Evolutionary conservation across 2,329 filamentous ascomycete species (phyloP).

Genomic region (Aspergillus uvarum): DNA sequence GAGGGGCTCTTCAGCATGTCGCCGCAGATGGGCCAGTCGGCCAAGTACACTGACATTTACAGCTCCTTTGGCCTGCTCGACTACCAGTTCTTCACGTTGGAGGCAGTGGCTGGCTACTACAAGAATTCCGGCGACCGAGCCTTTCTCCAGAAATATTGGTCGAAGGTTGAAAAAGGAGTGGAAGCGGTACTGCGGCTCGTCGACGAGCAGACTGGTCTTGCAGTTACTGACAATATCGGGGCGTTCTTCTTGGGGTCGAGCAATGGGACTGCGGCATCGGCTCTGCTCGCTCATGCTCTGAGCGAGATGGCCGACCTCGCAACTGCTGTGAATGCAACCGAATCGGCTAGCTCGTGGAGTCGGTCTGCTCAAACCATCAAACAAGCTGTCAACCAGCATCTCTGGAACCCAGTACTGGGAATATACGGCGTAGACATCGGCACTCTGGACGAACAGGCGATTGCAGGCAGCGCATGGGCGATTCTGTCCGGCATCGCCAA

Average conservation of each 20-base stretch:
- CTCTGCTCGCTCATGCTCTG: conserved; percentile 15
- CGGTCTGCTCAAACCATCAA: background rate
- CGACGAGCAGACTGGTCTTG: conserved; percentile 7
- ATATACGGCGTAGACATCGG: conserved; percentile 8
- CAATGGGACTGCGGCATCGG: conserved; percentile 16
- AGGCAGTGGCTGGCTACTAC: conserved; percentile 28
- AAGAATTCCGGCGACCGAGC: conserved; percentile 32
- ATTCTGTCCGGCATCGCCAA: conserved; percentile 28
- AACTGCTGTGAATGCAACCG: conserved; percentile 4
- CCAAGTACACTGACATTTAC: conserved; percentile 10
- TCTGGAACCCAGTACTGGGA: conserved; percentile 14
- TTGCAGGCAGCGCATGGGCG: conserved; percentile 8
- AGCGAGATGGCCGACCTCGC: conserved; percentile 12
- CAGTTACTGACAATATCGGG: conserved; percentile 14
- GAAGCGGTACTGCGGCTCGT: background rate
- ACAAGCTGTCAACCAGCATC: conserved; percentile 12
- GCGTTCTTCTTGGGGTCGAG: conserved; percentile 15
- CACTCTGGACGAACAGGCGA: conserved; percentile 4
- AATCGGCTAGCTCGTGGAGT: conserved; percentile 3
- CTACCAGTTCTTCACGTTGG: conserved; percentile 23
- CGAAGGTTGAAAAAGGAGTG: background rate
- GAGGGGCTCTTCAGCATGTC: conserved; percentile 13
- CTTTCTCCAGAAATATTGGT: conserved; percentile 22
- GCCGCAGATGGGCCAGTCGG: conserved; percentile 14
- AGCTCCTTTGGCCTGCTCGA: conserved; percentile 16